These are phyloP conservation scores for Citrus unshiu DNA, from an alignment of 345 rosid species.

Conservation along the genomic window DNA sequence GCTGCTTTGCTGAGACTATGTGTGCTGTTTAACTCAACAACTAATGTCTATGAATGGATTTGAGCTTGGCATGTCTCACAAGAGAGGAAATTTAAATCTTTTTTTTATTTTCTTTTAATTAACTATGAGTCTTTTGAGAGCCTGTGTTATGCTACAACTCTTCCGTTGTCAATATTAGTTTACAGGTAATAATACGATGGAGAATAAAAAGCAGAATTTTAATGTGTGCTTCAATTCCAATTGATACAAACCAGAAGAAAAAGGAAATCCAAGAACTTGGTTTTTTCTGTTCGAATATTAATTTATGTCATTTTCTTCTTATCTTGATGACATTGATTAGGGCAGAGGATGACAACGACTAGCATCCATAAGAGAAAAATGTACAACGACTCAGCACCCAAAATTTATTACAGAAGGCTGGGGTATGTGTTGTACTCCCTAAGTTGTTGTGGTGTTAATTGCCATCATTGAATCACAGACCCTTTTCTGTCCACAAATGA, in stretches of 20 bases:
- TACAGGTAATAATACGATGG: no score
- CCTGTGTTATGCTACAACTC: no score
- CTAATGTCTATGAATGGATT: no score
- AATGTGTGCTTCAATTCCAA: not conserved
- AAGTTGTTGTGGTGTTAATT: not conserved
- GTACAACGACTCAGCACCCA: conserved; percentile 3
- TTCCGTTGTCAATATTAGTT: no score
- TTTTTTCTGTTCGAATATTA: not conserved
- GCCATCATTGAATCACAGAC: not conserved
- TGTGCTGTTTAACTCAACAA: no score
- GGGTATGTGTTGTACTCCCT: not conserved
- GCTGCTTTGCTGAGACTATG: no score
- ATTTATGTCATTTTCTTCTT: not conserved
- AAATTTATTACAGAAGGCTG: conserved; percentile 9
- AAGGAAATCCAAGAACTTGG: not conserved
- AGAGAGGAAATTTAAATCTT: no score
- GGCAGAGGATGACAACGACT: not conserved
- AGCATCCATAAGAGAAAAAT: conserved; percentile 1
- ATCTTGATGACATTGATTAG: not conserved
- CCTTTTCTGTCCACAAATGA: not conserved
- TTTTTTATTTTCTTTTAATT: no score
- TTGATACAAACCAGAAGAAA: no score
- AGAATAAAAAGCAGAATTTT: not conserved
- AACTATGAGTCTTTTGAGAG: no score
- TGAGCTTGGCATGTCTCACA: no score